Base-by-base conservation (phyloP, 495 filamentous ascomycete genomes). In the Coniosporium apollinis region DNA sequence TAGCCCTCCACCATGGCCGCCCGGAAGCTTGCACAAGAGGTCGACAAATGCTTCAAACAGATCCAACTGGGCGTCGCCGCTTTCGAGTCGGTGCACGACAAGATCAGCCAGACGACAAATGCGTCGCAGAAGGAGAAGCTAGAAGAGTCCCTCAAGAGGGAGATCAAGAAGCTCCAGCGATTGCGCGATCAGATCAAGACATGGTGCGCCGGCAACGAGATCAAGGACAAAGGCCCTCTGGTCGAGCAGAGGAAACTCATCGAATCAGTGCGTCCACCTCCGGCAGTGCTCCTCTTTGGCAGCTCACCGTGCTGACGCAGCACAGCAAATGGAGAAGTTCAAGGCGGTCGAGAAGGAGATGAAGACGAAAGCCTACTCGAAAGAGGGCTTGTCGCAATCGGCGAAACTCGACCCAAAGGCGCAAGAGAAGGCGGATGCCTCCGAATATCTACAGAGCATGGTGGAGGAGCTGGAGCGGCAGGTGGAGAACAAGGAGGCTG, bases 321-420 rank as follows among this genome's bases (percentile, higher is more conserved):
- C 55, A 48, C 60, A 94, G 91, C 83, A 92, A 76, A 97, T 97
- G 89, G 89, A 97, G 60, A 82, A 81, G 48, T 97, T 97, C 72
- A 97, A 97, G 66, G 86, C 84, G 17, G 89, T 97, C n/a, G 89
- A 97, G 61, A 97, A 97, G 64, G 89, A 94, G 56, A 96, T 97
- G 87, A 97, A 97, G 64, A 97, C 89, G 31, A 97, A 97, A 59
- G 87, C 89, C 38, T 97, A 92, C 57, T 96, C 91, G 25, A 96
- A 97, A 67, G 91, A 94, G 59, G 89, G 89, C 22, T 60, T 97
- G 30, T 82, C 78, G 28, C 78, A 84, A 30, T 83, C 83, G 2
- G 78, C 84, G 30, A 86, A 93, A 55, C 66, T 96, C 28, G 89
- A 97, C 60, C 89, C 89, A 2, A 89, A 79, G 50, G 87, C 94